Evolutionary conservation across 2,329 filamentous ascomycete genomes (phyloP).

Genomic region (Diplodia sapinea): DNA sequence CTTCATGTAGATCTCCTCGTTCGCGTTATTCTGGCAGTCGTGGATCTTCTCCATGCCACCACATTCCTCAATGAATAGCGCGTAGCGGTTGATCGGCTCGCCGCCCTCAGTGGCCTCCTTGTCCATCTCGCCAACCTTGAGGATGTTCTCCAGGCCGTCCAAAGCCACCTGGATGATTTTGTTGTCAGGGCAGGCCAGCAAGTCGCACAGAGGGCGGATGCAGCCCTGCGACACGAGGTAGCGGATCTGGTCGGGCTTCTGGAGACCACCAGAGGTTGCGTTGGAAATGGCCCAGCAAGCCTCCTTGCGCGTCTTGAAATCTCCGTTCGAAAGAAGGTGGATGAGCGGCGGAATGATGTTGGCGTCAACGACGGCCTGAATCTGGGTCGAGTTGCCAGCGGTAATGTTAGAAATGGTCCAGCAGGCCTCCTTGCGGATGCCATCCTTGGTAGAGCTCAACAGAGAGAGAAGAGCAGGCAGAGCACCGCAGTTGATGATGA

Average conservation of each 20-base stretch:
- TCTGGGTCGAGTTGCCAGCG: constrained; percentile 95
- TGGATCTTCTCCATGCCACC: constrained; percentile 99
- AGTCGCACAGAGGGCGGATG: constrained; percentile 96
- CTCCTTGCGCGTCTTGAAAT: constrained; percentile 99
- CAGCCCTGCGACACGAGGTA: constrained; percentile 92
- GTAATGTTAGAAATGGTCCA: constrained; percentile 99
- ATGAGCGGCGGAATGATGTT: constrained; percentile 97
- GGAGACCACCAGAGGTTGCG: constrained; percentile 92
- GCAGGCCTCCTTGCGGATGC: constrained; percentile 98
- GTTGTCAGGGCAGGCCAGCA: constrained; percentile 95
- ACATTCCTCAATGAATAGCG: constrained; percentile 97
- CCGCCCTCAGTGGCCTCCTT: constrained; percentile 82
- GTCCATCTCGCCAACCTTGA: constrained; percentile 99
- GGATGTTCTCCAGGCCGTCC: constrained; percentile 97
- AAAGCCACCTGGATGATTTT: constrained; percentile 99
- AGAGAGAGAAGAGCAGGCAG: constrained; percentile 91
- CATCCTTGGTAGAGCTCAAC: constrained; percentile 95
- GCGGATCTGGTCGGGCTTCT: constrained; percentile 98
- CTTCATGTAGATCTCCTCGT: constrained; percentile 99
- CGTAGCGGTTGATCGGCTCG: constrained; percentile 90
- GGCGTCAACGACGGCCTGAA: constrained; percentile 94
- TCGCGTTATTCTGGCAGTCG: constrained; percentile 99
- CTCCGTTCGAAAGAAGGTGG: constrained; percentile 92
- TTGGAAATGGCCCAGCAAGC: constrained; percentile 99
- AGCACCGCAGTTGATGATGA: constrained; percentile 98